Evolutionary conservation across 2,329 filamentous ascomycete genomes (phyloP).

Genomic region (Penicillium occitanis): DNA sequence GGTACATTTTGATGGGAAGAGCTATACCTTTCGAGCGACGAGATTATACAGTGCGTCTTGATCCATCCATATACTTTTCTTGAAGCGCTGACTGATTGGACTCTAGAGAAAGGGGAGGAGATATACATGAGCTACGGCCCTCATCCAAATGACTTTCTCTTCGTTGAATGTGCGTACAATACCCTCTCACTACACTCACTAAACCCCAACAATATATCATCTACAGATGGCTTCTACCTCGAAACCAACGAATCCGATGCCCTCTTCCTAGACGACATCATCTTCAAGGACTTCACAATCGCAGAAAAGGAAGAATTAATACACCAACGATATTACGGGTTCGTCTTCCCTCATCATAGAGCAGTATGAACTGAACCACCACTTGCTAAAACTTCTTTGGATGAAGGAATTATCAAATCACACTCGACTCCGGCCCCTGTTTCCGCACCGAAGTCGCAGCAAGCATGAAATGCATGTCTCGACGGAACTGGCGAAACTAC

Average conservation of each 20-base stretch:
- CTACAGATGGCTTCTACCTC: conserved; percentile 43
- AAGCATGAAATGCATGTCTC: conserved; percentile 41
- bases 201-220: too few relatives aligned
- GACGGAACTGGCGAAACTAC: conserved; percentile 39
- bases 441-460: conserved; percentile 46
- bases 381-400: too few relatives aligned
- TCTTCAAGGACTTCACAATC: conserved; percentile 35
- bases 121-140: conserved; percentile 47
- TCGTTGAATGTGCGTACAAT: conserved; percentile 42
- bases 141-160: conserved; percentile 46
- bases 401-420: conserved; percentile 39
- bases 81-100: not conserved
- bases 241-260: conserved; percentile 42
- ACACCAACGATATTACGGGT: conserved; percentile 43
- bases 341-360: conserved; percentile 2
- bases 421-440: conserved; percentile 37
- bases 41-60: conserved; percentile 33
- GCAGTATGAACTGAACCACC: too few relatives aligned
- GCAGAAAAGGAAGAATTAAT: conserved; percentile 36
- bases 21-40: conserved; percentile 38
- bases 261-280: conserved; percentile 44
- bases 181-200: too few relatives aligned
- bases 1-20: conserved; percentile 38
- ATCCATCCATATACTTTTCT: not conserved
- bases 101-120: conserved; percentile 41